These are phyloP conservation scores for Leccinum subrobustum DNA, from an alignment of 1,284 basidiomycete species.

Conservation along the genomic window DNA sequence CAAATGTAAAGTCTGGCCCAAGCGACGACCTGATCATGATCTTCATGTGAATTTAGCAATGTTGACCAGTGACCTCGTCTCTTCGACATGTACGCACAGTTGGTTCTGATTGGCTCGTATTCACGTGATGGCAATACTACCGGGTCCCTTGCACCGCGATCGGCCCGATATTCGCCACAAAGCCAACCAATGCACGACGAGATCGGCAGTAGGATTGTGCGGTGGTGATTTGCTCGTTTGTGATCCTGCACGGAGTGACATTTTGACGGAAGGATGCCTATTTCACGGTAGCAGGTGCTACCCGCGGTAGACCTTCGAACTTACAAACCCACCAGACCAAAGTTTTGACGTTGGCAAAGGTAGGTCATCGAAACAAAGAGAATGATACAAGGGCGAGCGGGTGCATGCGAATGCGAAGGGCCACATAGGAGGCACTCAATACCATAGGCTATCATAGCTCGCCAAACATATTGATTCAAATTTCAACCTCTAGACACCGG, in stretches of 20 bases:
- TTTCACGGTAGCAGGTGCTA: neutral
- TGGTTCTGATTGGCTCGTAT: neutral
- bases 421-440: neutral
- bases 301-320: neutral
- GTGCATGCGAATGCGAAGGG: neutral
- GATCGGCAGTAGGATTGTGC: neutral
- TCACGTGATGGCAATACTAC: neutral
- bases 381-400: neutral
- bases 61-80: neutral
- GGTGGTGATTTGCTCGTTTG: neutral
- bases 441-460: neutral
- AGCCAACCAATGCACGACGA: neutral
- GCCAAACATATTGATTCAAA: neutral
- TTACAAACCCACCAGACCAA: neutral
- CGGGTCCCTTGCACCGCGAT: neutral
- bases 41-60: neutral
- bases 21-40: neutral
- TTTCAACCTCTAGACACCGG: neutral
- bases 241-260: neutral
- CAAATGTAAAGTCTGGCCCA: neutral
- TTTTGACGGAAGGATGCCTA: neutral
- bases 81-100: neutral
- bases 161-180: neutral
- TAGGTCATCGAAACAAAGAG: neutral
- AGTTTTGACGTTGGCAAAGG: neutral